Evolutionary conservation across 257 asterid species (phyloP).

Genomic region (Nicotiana knightiana): DNA sequence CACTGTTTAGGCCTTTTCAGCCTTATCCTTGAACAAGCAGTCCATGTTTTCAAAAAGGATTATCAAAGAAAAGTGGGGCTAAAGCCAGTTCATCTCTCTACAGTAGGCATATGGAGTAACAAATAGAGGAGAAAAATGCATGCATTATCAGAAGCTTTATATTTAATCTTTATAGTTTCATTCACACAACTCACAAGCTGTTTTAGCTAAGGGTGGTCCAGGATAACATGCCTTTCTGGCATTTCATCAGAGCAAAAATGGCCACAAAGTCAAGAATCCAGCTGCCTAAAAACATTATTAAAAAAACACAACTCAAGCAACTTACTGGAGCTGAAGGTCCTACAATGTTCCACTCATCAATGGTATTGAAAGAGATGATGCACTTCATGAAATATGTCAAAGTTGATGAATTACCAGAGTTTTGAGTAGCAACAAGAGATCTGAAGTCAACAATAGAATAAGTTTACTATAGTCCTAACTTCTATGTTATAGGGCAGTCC

Average conservation of each 20-base stretch:
- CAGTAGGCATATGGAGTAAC: constrained; percentile 16
- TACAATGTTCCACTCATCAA: constrained; percentile 16
- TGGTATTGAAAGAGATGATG: not conserved
- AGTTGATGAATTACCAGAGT: not conserved
- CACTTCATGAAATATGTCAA: not conserved
- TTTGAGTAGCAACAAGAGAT: not conserved
- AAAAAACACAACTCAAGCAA: constrained; percentile 19
- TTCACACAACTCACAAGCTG: constrained; percentile 19
- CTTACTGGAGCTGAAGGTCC: constrained; percentile 28
- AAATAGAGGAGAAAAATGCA: constrained; percentile 43
- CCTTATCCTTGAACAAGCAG: not conserved
- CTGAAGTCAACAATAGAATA: not conserved
- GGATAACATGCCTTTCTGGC: constrained; percentile 36
- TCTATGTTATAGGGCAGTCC: not conserved
- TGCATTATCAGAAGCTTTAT: constrained; percentile 28
- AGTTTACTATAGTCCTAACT: not conserved
- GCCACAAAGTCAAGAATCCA: constrained; percentile 50
- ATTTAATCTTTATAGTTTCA: constrained; percentile 25
- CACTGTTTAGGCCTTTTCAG: constrained; percentile 7
- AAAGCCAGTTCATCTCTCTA: constrained; percentile 51
- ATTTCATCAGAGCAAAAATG: constrained; percentile 22
- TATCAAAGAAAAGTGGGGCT: constrained; percentile 28
- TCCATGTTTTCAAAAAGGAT: not conserved
- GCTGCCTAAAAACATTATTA: constrained; percentile 27
- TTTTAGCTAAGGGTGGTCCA: constrained; percentile 36